phyloP scores from a whole-genome alignment of 768 basidiomycete species.

The Piloderma croceum region DNA sequence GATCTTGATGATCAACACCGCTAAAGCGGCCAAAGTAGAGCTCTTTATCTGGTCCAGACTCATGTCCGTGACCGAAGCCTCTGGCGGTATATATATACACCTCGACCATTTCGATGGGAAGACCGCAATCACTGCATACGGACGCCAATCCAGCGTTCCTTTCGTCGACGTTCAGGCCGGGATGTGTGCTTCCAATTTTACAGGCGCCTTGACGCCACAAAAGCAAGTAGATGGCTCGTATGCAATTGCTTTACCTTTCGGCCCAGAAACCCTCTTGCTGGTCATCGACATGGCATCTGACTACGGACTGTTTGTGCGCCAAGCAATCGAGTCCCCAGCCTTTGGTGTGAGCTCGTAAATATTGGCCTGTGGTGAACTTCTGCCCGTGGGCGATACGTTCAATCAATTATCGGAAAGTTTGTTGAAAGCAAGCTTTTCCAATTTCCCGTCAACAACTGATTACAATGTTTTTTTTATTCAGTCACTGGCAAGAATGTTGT shows the following conservation, averaged over 20 bases:
- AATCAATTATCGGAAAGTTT: no score
- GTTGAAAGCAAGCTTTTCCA: no score
- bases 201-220: not conserved
- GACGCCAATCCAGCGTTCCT: not conserved
- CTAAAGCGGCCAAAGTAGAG: constrained; percentile 4
- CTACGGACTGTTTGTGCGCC: constrained; percentile 8
- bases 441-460: no score
- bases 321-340: constrained; percentile 4
- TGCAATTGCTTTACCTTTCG: not conserved
- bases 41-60: constrained; percentile 9
- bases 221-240: constrained; percentile 1
- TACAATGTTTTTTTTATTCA: no score
- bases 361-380: constrained; percentile 6
- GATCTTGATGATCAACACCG: constrained; percentile 8
- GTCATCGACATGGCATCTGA: constrained; percentile 5
- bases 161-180: constrained; percentile 6
- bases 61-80: constrained; percentile 1
- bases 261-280: constrained; percentile 2
- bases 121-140: constrained; percentile 3
- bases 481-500: no score
- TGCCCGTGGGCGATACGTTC: constrained; percentile 6
- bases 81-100: not conserved
- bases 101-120: constrained; percentile 5
- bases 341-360: constrained; percentile 5
- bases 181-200: constrained; percentile 1